Percentiles rank a stretch among this genome's conserved stretches.
These are phyloP conservation scores for Verbena officinalis DNA, from an alignment of 257 asterid genomes.

Conservation along the genomic window DNA sequence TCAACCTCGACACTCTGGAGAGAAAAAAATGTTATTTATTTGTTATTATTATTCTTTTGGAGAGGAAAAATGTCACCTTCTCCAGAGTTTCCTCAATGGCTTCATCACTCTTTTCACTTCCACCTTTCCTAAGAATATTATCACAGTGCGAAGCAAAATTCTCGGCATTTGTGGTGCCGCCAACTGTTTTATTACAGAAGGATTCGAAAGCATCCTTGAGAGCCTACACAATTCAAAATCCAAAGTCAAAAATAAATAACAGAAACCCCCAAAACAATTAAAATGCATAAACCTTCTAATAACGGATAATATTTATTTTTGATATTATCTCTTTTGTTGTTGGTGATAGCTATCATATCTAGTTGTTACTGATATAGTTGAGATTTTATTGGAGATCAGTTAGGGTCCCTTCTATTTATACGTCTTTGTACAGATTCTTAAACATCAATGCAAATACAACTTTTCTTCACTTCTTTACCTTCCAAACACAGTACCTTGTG, in stretches of 20 bases:
- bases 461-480: no score
- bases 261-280: background rate
- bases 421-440: no score
- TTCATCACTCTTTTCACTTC: slow-evolving; percentile 53
- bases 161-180: slow-evolving; percentile 53
- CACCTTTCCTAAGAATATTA: slow-evolving; percentile 57
- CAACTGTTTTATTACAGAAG: slow-evolving; percentile 52
- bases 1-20: no score
- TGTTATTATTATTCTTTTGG: no score
- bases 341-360: no score
- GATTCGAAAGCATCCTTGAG: slow-evolving; percentile 59
- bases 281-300: background rate
- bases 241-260: background rate
- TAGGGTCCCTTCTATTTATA: no score
- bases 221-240: slow-evolving; percentile 37
- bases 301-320: no score
- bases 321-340: no score
- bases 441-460: no score
- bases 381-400: no score
- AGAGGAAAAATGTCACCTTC: slow-evolving; percentile 36
- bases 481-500: slow-evolving; percentile 47
- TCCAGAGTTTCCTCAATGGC: slow-evolving; percentile 56
- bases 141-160: slow-evolving; percentile 55
- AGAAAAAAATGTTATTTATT: no score
- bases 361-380: no score